Conservation (phyloP, 148 eudicot species). For the Silene uniflora region DNA sequence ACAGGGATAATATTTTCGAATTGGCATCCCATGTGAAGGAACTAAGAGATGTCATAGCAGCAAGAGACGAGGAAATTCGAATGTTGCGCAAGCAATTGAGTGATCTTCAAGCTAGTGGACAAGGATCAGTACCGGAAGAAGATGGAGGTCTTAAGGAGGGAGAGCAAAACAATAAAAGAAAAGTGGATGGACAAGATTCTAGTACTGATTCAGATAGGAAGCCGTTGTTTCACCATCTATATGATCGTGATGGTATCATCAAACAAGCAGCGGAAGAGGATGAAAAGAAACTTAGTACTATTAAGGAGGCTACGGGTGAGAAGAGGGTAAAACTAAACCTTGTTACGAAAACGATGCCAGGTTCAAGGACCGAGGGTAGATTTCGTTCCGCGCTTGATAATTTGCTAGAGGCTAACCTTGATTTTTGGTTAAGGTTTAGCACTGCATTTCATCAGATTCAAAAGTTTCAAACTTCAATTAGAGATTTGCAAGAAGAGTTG, state of each 20-base stretch:
- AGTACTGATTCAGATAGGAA: conserved; percentile 30
- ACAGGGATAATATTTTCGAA: conserved; percentile 47
- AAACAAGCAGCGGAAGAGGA: conserved; percentile 6
- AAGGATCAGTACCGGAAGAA: conserved; percentile 16
- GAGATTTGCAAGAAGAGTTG: conserved; percentile 57
- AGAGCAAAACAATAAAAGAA: conserved; percentile 9
- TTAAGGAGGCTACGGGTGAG: conserved; percentile 20
- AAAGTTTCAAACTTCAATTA: conserved; percentile 52
- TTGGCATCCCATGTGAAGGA: conserved; percentile 47
- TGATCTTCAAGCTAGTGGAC: conserved; percentile 26
- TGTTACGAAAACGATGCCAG: conserved; percentile 23
- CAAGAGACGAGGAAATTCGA: conserved; percentile 59
- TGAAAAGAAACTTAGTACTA: background rate
- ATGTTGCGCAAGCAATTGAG: conserved; percentile 40
- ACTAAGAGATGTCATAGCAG: conserved; percentile 41
- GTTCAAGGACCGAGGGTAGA: conserved; percentile 42
- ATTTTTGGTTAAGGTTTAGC: conserved; percentile 79
- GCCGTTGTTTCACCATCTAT: conserved; percentile 43
- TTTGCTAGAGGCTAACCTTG: conserved; percentile 63
- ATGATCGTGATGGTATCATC: conserved; percentile 21
- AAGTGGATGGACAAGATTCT: background rate
- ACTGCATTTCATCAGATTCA: conserved; percentile 71
- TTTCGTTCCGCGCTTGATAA: conserved; percentile 55
- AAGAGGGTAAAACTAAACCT: conserved; percentile 22
- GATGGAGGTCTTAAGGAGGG: conserved; percentile 5